Evolutionary conservation across 768 basidiomycete genomes (phyloP).

Genomic region (Phylloporus sp.): DNA sequence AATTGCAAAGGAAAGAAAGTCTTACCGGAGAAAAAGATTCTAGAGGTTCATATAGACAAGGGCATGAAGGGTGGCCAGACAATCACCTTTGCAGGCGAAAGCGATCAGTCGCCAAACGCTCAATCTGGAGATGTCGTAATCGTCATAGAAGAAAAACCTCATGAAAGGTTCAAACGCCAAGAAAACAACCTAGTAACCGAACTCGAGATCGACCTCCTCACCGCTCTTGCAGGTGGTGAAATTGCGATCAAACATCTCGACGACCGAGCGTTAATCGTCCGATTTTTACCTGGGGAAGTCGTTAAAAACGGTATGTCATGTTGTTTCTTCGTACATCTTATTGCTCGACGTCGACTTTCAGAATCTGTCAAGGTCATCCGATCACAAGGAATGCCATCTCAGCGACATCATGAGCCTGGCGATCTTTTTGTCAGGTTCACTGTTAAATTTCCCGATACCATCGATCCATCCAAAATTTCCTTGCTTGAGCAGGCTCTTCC

Average conservation of each 20-base stretch:
- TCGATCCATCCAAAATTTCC: conserved; percentile 63
- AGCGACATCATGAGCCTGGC: conserved; percentile 94
- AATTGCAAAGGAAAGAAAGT: conserved; percentile 96
- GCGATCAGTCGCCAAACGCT: conserved; percentile 85
- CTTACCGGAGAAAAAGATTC: conserved; percentile 88
- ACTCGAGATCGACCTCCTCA: conserved; percentile 89
- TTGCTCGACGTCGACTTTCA: conserved; percentile 28
- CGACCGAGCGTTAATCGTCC: conserved; percentile 82
- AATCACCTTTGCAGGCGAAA: conserved; percentile 84
- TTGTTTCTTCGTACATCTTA: background rate
- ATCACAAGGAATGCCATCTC: conserved; percentile 98
- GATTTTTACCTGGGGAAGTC: conserved; percentile 83
- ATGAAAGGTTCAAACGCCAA: conserved; percentile 83
- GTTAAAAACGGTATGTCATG: conserved; percentile 79
- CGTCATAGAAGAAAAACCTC: conserved; percentile 89
- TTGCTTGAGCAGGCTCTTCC: conserved; percentile 85
- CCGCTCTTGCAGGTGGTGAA: conserved; percentile 88
- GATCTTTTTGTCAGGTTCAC: conserved; percentile 85
- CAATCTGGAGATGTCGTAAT: conserved; percentile 94
- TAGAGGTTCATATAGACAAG: conserved; percentile 98
- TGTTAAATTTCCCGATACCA: conserved; percentile 84
- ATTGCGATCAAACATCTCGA: conserved; percentile 92
- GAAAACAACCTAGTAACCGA: conserved; percentile 85
- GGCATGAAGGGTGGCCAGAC: conserved; percentile 95
- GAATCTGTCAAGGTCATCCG: conserved; percentile 88